Base-by-base conservation (phyloP, 2,329 filamentous ascomycete species). In the Sporothrix pseudoabietina region DNA sequence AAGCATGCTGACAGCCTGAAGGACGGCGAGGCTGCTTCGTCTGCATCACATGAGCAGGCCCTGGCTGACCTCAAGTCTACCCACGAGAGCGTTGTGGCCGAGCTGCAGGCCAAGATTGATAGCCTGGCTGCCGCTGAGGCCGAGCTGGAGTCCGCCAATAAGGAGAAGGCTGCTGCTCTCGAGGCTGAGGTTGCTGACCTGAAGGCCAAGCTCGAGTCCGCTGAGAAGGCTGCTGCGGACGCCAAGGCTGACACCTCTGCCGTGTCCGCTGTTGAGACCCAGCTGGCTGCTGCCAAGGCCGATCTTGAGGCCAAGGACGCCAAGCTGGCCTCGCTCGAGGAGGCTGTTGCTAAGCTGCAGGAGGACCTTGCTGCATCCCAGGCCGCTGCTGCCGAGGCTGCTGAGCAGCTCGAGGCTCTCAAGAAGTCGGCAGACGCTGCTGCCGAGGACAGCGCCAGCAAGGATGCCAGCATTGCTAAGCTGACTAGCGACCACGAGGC, bases 21-120 rank as follows among this genome's bases (percentile, higher is more conserved):
- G 7, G 83, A 85, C 77, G 84, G 82, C 72, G 82, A 84, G 76
- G 77, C 82, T 0, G 78, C 83, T 0, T 80, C 85, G 68, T 81
- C 82, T 9, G 81, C 82, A 14, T 84, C 83, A 1, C 84, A 87
- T 41, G 84, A 88, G 74, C 81, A 85, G 72, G 82, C 84, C 26
- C 78, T 89, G 39, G 80, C 83, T 10, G 86, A 87, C 10, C 81
- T 89, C 65, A 87, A 85, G 77, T 77, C 83, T 4, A 80, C 80
- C 66, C 87, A 90, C 75, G 86, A 89, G 72, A 77, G 82, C 12
- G 80, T 82, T 3, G 77, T 85, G 41, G 82, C 82, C 32, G 84
- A 85, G 26, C 80, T 90, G 63, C 85, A 90, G 79, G 85, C 82
- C 77, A 86, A 87, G 79, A 82, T 91, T 44, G 84, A 88, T 26